Conservation (phyloP, 495 filamentous ascomycete species). For the Neurospora hispaniola region DNA sequence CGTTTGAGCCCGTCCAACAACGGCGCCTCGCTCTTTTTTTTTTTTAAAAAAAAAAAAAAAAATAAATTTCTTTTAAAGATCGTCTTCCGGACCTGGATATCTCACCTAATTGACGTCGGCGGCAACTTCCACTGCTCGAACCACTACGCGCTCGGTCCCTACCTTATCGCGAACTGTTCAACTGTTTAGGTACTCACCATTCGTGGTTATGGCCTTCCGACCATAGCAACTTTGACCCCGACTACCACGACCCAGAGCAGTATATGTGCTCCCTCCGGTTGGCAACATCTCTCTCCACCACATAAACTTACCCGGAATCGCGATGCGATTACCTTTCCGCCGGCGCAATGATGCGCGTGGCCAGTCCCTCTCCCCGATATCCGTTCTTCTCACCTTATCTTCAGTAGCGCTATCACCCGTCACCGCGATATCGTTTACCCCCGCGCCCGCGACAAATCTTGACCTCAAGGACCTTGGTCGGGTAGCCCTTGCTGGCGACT, state of each 20-base stretch:
- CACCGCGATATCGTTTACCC: constrained; percentile 56
- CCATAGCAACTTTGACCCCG: constrained; percentile 10
- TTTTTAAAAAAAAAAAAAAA: no score
- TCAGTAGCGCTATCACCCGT: constrained; percentile 34
- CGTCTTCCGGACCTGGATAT: not conserved
- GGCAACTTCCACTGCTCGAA: constrained; percentile 1
- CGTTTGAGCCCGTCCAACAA: not conserved
- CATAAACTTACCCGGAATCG: constrained; percentile 6
- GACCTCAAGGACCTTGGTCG: constrained; percentile 73
- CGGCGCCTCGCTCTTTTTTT: not conserved
- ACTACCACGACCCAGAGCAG: constrained; percentile 11
- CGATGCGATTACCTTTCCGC: constrained; percentile 31
- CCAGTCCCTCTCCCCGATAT: constrained; percentile 10
- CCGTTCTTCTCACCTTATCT: constrained; percentile 28
- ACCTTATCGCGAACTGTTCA: not conserved
- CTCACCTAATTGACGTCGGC: constrained; percentile 2
- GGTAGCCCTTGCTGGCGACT: constrained; percentile 82
- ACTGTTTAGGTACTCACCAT: not conserved
- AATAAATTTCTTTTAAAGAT: not conserved
- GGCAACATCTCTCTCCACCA: constrained; percentile 1
- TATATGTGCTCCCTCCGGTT: constrained; percentile 10
- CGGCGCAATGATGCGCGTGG: constrained; percentile 26
- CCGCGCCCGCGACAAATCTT: constrained; percentile 66
- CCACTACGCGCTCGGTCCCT: not conserved
- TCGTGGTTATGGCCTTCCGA: constrained; percentile 14